Evolutionary conservation across 2,329 filamentous ascomycete genomes (phyloP), one percentile per base, ranked within the genome.

Genomic region (Talaromyces rugulosus): DNA sequence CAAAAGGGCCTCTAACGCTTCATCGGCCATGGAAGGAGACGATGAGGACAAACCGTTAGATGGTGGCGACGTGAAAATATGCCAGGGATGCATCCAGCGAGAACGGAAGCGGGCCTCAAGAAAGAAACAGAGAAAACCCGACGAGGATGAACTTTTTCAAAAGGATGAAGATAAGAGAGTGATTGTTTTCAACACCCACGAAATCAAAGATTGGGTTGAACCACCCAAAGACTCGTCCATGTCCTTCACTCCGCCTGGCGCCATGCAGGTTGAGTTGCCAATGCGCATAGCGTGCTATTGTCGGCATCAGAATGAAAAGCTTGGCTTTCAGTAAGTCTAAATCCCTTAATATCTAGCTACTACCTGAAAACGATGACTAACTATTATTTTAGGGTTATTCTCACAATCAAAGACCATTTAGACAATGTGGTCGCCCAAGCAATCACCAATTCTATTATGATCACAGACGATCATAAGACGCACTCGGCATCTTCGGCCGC

Each of bases 261-360:
- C 89, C 6, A 87, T 91, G 80, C 89, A 92, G 70, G 87, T 96
- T 27, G 89, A 93, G 67, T 87, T 91, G 2, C 92, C 92, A 0
- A 96, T 98, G 93, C 89, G 94, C 9, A 97, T 99, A 70, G 92
- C 93, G 28, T 99, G 94, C 75, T 99, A 98, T 77, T 98, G 94
- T 77, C 87, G 94, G 23, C 94, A 99, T 73, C 94, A 98, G 69
- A 87, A 89, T 63, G 95, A 98, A 77, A 98, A 98, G 79, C 81
- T 89, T 67, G 94, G 94, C 1, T 99, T 97, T 77, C 84, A 84
- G 76, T 80, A 68, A 66, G 77, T 72, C 31, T 56, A 23, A 23
- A 23, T 23, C 23, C 23, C 23, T 58, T 51, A n/a, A 56, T 47
- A 54, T 50, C 33, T 50, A 56, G 34, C 57, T 3, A 33, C 7